phyloP scores from a whole-genome alignment of 306 rosid genomes.

The Luffa aegyptiaca region DNA sequence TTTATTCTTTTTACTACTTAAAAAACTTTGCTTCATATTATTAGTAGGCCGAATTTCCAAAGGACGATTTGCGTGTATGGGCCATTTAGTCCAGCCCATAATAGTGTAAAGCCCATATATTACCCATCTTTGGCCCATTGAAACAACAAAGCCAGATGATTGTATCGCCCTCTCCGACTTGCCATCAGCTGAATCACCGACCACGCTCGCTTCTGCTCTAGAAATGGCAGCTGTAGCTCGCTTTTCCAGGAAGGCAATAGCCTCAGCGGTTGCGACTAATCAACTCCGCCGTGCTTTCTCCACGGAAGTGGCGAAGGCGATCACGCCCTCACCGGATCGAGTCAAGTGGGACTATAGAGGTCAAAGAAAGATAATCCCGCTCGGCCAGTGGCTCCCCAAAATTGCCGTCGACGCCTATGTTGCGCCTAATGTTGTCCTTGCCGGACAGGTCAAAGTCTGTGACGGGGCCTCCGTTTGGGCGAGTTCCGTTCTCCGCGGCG shows the following conservation, averaged over 20 bases:
- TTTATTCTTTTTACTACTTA: too few species aligned
- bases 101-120: background rate
- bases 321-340: constrained; percentile 61
- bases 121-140: background rate
- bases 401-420: constrained; percentile 96
- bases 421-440: constrained; percentile 93
- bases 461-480: constrained; percentile 98
- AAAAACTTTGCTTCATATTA: too few species aligned
- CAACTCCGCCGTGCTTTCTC: constrained; percentile 35
- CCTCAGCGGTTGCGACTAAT: constrained; percentile 19
- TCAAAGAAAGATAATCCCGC: constrained; percentile 77
- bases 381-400: constrained; percentile 93
- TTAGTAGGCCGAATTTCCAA: too few species aligned
- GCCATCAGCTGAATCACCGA: constrained; percentile 3
- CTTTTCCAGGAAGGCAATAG: constrained; percentile 50
- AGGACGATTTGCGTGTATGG: background rate
- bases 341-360: constrained; percentile 99
- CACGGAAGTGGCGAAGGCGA: constrained; percentile 40
- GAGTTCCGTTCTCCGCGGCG: constrained; percentile 89
- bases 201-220: constrained; percentile 7
- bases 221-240: constrained; percentile 60
- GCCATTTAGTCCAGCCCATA: background rate
- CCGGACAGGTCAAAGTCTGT: constrained; percentile 84
- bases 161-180: constrained; percentile 11
- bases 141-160: background rate